Conservation (phyloP, 768 basidiomycete species). For the Lepiota subincarnata region DNA sequence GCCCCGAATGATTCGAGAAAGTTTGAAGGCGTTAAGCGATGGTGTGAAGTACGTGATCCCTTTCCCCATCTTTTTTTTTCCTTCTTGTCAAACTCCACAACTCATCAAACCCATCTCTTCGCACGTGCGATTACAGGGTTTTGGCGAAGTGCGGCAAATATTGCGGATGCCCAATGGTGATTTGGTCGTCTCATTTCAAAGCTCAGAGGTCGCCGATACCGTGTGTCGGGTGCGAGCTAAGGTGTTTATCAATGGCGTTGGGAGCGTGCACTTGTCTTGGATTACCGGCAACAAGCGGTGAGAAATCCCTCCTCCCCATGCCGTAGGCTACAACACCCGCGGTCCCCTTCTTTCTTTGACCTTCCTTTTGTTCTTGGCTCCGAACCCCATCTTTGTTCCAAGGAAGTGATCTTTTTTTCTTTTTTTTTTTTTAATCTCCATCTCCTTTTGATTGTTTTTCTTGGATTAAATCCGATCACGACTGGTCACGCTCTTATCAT, state of each 20-base stretch:
- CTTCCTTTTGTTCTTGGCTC: background rate
- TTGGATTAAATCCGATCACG: background rate
- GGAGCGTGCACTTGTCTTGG: constrained; percentile 79
- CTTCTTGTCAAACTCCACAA: background rate
- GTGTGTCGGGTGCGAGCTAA: constrained; percentile 77
- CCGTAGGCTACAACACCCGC: no score
- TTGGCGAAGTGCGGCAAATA: constrained; percentile 74
- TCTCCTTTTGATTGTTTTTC: background rate
- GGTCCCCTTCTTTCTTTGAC: background rate
- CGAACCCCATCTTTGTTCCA: no score
- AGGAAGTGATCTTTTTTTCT: background rate
- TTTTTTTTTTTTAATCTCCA: background rate
- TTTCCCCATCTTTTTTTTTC: background rate
- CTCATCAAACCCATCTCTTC: background rate
- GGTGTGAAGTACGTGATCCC: constrained; percentile 64
- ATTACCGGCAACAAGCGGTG: constrained; percentile 48
- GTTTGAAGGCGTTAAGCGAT: constrained; percentile 63
- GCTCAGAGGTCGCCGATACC: constrained; percentile 76
- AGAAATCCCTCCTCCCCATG: background rate
- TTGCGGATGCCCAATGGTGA: constrained; percentile 73
- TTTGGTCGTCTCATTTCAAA: constrained; percentile 71
- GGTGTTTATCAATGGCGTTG: constrained; percentile 70
- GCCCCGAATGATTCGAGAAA: constrained; percentile 53
- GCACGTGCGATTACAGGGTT: constrained; percentile 46
- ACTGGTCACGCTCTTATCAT: background rate